phyloP scores from a whole-genome alignment of 1,284 basidiomycete species.

The Puccinia novopanici region DNA sequence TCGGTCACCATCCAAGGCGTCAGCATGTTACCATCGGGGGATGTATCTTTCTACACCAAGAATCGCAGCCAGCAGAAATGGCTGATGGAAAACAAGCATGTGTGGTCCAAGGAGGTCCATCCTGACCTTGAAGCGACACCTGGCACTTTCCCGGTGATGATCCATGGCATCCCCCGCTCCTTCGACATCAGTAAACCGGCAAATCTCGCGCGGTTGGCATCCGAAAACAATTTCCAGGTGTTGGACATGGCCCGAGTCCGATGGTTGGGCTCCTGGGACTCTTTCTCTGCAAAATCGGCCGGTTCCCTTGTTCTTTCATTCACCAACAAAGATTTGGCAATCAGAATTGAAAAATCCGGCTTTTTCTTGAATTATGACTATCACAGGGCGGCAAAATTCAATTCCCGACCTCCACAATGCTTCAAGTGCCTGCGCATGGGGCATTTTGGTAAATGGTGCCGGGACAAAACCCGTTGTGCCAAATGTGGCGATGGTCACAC shows the following conservation, averaged over 20 bases:
- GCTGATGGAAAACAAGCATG: not conserved
- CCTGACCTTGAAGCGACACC: not conserved
- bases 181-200: not conserved
- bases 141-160: not conserved
- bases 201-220: not conserved
- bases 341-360: not conserved
- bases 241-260: not conserved
- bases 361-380: conserved; percentile 1
- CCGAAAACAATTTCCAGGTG: not conserved
- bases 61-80: not conserved
- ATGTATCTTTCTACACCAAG: not conserved
- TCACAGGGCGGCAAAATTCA: conserved; percentile 14
- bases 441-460: no score
- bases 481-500: no score
- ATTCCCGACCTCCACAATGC: not conserved
- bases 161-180: not conserved
- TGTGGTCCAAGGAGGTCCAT: no score
- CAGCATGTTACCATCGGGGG: not conserved
- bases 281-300: not conserved
- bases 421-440: conserved; percentile 6
- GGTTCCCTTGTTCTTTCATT: no score
- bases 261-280: not conserved
- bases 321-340: not conserved
- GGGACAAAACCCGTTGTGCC: no score
- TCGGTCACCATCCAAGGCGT: not conserved